Percentiles rank a stretch among this genome's conserved stretches.
Conservation (phyloP, 129 eudicot genomes). For the Escallonia rubra region DNA sequence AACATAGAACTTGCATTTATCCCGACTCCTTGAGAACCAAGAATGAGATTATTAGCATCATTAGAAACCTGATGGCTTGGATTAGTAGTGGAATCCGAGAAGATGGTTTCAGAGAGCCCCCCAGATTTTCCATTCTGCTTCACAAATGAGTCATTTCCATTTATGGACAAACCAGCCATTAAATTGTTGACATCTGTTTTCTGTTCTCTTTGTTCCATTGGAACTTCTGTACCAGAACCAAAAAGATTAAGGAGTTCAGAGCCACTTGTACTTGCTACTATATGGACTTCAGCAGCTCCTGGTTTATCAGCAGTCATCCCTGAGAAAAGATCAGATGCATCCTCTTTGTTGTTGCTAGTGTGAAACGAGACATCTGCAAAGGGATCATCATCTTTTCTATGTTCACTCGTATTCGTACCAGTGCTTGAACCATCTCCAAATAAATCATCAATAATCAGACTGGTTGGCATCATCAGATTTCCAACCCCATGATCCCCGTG, state of each 20-base stretch:
- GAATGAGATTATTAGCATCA: slow-evolving; percentile 39
- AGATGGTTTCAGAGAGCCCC: slow-evolving; percentile 18
- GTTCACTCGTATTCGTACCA: slow-evolving; percentile 29
- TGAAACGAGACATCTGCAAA: slow-evolving; percentile 95
- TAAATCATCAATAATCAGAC: slow-evolving; percentile 54
- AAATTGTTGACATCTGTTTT: slow-evolving; percentile 46
- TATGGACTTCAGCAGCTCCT: slow-evolving; percentile 14
- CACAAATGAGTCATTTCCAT: slow-evolving; percentile 35
- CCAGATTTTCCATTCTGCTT: slow-evolving; percentile 29
- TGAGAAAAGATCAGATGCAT: slow-evolving; percentile 65
- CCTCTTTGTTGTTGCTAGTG: slow-evolving; percentile 40
- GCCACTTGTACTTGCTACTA: slow-evolving; percentile 26
- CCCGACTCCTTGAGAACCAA: slow-evolving; percentile 48
- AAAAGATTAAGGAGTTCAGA: slow-evolving; percentile 64
- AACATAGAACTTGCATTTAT: slow-evolving; percentile 43
- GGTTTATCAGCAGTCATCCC: slow-evolving; percentile 54
- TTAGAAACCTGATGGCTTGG: slow-evolving; percentile 31
- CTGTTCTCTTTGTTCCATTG: slow-evolving; percentile 22
- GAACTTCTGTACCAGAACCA: slow-evolving; percentile 40
- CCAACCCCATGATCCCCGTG: slow-evolving; percentile 33
- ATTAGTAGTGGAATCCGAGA: slow-evolving; percentile 28
- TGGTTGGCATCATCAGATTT: slow-evolving; percentile 26
- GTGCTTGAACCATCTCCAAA: slow-evolving; percentile 44
- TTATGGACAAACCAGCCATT: slow-evolving; percentile 67
- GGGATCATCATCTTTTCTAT: slow-evolving; percentile 62